phyloP scores from a whole-genome alignment of 1,284 basidiomycete genomes.

The Cryptococcus sp. region DNA sequence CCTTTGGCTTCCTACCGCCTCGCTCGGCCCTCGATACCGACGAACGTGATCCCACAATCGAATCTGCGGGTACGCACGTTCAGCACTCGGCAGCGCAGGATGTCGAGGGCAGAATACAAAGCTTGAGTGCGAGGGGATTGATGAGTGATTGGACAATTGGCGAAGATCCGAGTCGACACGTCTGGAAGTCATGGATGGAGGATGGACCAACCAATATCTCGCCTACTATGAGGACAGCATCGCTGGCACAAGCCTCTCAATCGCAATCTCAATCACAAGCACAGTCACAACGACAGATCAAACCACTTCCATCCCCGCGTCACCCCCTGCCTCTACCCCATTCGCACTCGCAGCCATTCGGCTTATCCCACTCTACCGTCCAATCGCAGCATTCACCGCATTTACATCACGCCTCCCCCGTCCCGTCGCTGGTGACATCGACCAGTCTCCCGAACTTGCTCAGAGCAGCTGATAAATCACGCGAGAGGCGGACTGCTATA shows the following conservation, averaged over 20 bases:
- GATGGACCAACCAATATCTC: background rate
- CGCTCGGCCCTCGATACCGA: background rate
- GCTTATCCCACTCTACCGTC: background rate
- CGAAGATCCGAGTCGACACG: constrained; percentile 17
- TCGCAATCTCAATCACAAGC: background rate
- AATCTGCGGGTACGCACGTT: background rate
- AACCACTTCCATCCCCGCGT: constrained; percentile 16
- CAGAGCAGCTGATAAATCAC: background rate
- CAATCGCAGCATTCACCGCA: background rate
- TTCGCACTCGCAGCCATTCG: background rate
- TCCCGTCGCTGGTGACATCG: background rate
- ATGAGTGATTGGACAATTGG: constrained; percentile 37
- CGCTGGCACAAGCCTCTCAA: background rate
- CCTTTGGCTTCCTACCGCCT: constrained; percentile 20
- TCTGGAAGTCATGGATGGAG: constrained; percentile 31
- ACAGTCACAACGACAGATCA: constrained; percentile 6
- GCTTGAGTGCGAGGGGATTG: constrained; percentile 16
- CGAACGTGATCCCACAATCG: background rate
- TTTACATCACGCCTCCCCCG: too few relatives aligned
- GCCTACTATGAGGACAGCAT: background rate
- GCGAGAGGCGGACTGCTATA: too few relatives aligned
- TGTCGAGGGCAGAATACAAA: constrained; percentile 6
- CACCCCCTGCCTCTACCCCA: background rate
- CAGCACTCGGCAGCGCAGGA: background rate
- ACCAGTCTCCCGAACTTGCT: background rate